Evolutionary conservation across 2,329 filamentous ascomycete species (phyloP).

Genomic region (Aspergillus ochraceus): DNA sequence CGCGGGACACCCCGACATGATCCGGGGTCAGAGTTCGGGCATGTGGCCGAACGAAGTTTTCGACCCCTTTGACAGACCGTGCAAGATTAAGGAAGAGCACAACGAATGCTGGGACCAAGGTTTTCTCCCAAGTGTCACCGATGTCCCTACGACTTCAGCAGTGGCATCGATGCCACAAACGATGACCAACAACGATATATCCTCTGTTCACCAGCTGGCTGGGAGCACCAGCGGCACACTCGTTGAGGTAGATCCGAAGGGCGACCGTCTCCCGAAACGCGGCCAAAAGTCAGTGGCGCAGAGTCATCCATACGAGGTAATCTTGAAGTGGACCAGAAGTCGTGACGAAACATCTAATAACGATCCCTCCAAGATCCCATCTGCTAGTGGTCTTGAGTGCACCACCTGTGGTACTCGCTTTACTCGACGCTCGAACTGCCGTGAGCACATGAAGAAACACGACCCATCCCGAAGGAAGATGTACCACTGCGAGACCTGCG

Average conservation of each 20-base stretch:
- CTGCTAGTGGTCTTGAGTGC: slow-evolving; percentile 69
- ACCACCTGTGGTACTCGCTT: slow-evolving; percentile 76
- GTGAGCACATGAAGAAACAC: slow-evolving; percentile 82
- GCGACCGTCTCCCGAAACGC: neutral
- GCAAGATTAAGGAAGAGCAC: slow-evolving; percentile 13
- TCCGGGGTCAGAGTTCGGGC: slow-evolving; percentile 16
- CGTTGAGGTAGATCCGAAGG: neutral
- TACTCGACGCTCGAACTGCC: slow-evolving; percentile 81
- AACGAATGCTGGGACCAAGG: slow-evolving; percentile 20
- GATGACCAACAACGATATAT: neutral
- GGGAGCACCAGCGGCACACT: neutral
- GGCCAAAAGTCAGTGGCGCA: slow-evolving; percentile 3
- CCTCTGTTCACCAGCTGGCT: neutral
- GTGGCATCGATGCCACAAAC: slow-evolving; percentile 9
- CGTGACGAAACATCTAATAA: slow-evolving; percentile 1
- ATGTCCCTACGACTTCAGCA: neutral
- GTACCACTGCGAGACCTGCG: slow-evolving; percentile 69
- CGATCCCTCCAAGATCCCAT: slow-evolving; percentile 21
- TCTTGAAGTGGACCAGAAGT: slow-evolving; percentile 12
- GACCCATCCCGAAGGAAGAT: slow-evolving; percentile 71
- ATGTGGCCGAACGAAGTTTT: slow-evolving; percentile 28
- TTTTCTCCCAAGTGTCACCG: slow-evolving; percentile 5
- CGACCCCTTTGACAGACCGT: slow-evolving; percentile 15
- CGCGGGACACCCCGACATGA: slow-evolving; percentile 10
- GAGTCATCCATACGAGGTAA: slow-evolving; percentile 6